Evolutionary conservation across 176 grass and related monocot species (phyloP), one percentile per base, ranked within the genome.

Genomic region (Chloris gayana): DNA sequence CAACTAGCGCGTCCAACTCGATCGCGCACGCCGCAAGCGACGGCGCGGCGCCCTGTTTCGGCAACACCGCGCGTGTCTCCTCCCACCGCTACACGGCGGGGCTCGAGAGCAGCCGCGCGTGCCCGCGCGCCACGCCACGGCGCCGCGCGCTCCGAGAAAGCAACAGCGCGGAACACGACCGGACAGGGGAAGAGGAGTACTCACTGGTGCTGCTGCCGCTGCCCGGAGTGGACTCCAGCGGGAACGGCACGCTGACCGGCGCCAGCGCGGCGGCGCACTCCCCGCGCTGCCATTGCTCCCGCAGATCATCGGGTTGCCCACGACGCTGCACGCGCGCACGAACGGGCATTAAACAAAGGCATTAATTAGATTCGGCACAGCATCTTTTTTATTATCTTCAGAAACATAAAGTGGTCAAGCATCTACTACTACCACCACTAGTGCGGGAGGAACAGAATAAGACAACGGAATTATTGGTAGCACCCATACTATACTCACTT

Each of bases 221-320:
- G 77, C 80, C 76, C 18, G 83, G 83, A 85, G 92, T 75, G 26
- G 92, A 94, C 18, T 95, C 90, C 80, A 91, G 81, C 19, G 89
- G 76, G 79, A 91, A 93, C 0, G 92, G 95, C 10, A 89, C 80
- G 39, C 76, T 32, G 51, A 59, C 81, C 19, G 95, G 92, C 1
- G 86, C 75, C 4, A 79, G 31, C 9, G 77, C 89, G 75, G 87
- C 79, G 60, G 74, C 86, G 92, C 95, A 98, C 51, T 89, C 88
- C 11, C 79, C 83, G 72, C 82, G 45, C 26, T 70, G 7, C 75
- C 77, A 44, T 67, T 78, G 78, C 54, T 83, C 38, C 92, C 92
- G 85, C 95, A 98, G 49, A 95, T 98, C 66, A 98, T 67, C 65
- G 95, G 88, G 54, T 98, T 98, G 33, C 95, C 95, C 77, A 95